A percentile compares a stretch with the other conserved stretches of the same genome.
Conservation (phyloP, 495 filamentous ascomycete species). For the Aspergillus homomorphus region DNA sequence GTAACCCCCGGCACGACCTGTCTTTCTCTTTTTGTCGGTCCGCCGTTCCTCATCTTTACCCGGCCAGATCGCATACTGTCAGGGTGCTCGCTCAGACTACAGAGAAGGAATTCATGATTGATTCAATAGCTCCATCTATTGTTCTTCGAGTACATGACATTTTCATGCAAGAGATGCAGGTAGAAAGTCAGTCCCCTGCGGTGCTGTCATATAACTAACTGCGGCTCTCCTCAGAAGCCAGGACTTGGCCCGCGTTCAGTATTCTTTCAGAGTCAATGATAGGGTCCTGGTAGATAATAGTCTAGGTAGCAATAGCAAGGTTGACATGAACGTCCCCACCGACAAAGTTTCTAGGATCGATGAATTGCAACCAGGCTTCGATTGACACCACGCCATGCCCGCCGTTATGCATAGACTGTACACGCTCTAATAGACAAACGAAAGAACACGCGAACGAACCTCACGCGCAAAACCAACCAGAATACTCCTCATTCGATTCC, state of each 20-base stretch:
- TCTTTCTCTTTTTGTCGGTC: no score
- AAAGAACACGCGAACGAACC: conserved; percentile 28
- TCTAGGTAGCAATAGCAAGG: not conserved
- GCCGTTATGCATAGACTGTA: conserved; percentile 43
- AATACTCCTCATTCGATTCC: conserved; percentile 31
- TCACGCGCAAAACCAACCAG: conserved; percentile 27
- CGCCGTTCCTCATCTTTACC: no score
- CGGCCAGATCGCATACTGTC: no score
- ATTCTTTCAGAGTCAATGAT: not conserved
- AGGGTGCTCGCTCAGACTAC: no score
- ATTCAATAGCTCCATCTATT: no score
- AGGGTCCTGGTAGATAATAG: not conserved
- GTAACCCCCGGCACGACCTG: no score
- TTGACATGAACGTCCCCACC: conserved; percentile 8
- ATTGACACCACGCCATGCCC: conserved; percentile 32
- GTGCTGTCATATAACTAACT: no score
- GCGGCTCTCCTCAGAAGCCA: no score
- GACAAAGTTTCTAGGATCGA: conserved; percentile 10
- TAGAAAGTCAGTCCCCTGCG: no score
- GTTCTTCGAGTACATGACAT: no score
- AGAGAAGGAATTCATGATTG: no score
- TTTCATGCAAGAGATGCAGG: no score
- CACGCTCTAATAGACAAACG: conserved; percentile 36
- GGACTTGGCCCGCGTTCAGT: not conserved
- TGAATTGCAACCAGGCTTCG: conserved; percentile 26